A percentile compares a stretch with the other conserved stretches of the same genome.
phyloP scores from a whole-genome alignment of 371 early-diverging fungal species.

The Apophysomyces variabilis region DNA sequence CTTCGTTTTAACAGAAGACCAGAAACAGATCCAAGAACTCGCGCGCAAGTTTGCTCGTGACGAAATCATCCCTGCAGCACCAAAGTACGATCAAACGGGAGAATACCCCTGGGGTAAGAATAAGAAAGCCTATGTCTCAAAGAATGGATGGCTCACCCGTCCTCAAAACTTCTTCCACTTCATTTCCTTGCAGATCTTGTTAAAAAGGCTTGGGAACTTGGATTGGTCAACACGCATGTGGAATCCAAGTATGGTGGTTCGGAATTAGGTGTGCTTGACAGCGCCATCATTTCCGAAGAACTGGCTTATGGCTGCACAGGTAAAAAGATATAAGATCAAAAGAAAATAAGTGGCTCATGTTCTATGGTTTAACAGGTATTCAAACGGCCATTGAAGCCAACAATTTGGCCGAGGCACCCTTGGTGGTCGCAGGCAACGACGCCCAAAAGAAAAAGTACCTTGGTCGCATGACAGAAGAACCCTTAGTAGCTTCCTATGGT shows the following conservation, averaged over 20 bases:
- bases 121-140: background rate
- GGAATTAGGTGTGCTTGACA: slow-evolving; percentile 82
- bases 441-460: slow-evolving; percentile 89
- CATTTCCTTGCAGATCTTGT: slow-evolving; percentile 70
- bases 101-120: slow-evolving; percentile 76
- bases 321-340: background rate
- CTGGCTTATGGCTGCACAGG: slow-evolving; percentile 96
- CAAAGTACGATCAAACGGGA: slow-evolving; percentile 92
- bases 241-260: slow-evolving; percentile 88
- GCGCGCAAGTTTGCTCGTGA: slow-evolving; percentile 92
- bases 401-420: slow-evolving; percentile 92
- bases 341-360: background rate
- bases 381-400: slow-evolving; percentile 98
- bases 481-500: slow-evolving; percentile 93
- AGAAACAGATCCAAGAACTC: slow-evolving; percentile 86
- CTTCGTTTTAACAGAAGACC: slow-evolving; percentile 85
- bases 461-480: slow-evolving; percentile 93
- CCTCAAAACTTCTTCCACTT: background rate
- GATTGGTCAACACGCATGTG: slow-evolving; percentile 93
- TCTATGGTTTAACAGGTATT: slow-evolving; percentile 48
- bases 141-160: no score
- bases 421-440: slow-evolving; percentile 87
- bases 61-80: slow-evolving; percentile 93
- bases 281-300: slow-evolving; percentile 84
- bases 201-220: slow-evolving; percentile 96